Evolutionary conservation across 352 stramenopile species (phyloP).

Genomic region (Pythium angustatum): DNA sequence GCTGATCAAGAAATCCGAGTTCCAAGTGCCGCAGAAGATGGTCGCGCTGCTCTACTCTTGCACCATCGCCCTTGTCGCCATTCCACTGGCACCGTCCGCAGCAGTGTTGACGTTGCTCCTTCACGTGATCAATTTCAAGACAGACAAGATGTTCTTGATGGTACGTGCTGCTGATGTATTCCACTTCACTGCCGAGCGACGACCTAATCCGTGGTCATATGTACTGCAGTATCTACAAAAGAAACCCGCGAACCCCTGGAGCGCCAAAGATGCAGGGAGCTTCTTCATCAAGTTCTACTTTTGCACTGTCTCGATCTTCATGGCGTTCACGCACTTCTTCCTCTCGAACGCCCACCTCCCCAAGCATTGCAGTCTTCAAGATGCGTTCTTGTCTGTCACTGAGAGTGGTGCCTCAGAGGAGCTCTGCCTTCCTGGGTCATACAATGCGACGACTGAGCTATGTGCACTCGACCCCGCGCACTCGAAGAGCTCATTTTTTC

Average conservation of each 20-base stretch:
- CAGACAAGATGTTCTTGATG: conserved; percentile 76
- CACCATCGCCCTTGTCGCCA: conserved; percentile 69
- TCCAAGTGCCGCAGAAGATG: conserved; percentile 82
- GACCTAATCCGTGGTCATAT: background rate
- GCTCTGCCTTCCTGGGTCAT: conserved; percentile 39
- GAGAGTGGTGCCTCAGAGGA: conserved; percentile 4
- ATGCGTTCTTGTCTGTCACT: conserved; percentile 27
- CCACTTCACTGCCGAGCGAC: background rate
- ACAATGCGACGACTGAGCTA: conserved; percentile 29
- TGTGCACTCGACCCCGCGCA: conserved; percentile 38
- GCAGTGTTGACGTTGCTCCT: conserved; percentile 55
- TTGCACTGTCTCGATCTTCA: conserved; percentile 63
- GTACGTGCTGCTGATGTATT: conserved; percentile 25
- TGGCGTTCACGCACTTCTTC: conserved; percentile 64
- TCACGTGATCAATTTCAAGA: conserved; percentile 79
- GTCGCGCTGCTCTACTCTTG: conserved; percentile 79
- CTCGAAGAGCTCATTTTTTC: conserved; percentile 50
- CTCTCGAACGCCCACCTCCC: conserved; percentile 47
- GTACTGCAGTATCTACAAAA: conserved; percentile 55
- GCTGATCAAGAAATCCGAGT: conserved; percentile 50
- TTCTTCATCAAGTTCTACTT: conserved; percentile 91
- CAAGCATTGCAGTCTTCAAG: conserved; percentile 63
- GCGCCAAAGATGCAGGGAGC: conserved; percentile 68
- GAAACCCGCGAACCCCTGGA: conserved; percentile 73
- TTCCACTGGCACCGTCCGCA: conserved; percentile 62